phyloP scores from a whole-genome alignment of 768 basidiomycete genomes.

The Plicaturopsis crispa region DNA sequence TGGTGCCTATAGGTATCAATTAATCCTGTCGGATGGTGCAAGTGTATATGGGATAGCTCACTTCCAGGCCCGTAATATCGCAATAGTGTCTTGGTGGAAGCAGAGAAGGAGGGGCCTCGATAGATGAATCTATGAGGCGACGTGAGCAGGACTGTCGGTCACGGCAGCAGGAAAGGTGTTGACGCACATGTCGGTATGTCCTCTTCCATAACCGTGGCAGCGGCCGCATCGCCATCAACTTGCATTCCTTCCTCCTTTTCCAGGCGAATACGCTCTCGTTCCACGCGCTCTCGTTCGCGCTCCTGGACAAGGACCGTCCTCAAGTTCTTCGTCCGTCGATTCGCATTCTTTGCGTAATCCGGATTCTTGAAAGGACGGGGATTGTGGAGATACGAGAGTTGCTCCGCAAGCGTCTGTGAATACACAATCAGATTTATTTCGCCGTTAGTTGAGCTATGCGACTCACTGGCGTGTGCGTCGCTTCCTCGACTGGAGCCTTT shows the following conservation, averaged over 20 bases:
- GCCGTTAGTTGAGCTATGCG: neutral
- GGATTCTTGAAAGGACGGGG: conserved; percentile 78
- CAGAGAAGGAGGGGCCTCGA: conserved; percentile 81
- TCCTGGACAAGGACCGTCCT: conserved; percentile 76
- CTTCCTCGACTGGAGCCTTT: conserved; percentile 5
- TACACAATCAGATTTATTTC: neutral
- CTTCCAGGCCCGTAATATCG: conserved; percentile 83
- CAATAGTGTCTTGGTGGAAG: conserved; percentile 73
- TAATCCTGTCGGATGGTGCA: neutral
- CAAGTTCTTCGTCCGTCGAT: conserved; percentile 69
- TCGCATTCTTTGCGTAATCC: conserved; percentile 59
- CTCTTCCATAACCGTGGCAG: conserved; percentile 30
- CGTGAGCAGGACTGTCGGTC: neutral
- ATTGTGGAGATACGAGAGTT: conserved; percentile 62
- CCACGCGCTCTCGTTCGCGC: conserved; percentile 65
- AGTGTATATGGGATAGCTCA: conserved; percentile 15
- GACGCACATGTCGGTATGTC: conserved; percentile 67
- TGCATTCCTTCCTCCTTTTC: conserved; percentile 31
- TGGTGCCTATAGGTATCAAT: conserved; percentile 45
- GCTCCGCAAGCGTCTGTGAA: conserved; percentile 60
- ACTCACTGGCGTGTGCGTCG: conserved; percentile 15
- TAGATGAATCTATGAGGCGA: conserved; percentile 53
- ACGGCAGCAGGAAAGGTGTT: neutral
- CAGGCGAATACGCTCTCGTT: conserved; percentile 49
- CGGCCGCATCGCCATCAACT: conserved; percentile 34